Evolutionary conservation across 768 basidiomycete genomes (phyloP), one percentile per base, ranked within the genome.

Genomic region (Cyathus striatus): DNA sequence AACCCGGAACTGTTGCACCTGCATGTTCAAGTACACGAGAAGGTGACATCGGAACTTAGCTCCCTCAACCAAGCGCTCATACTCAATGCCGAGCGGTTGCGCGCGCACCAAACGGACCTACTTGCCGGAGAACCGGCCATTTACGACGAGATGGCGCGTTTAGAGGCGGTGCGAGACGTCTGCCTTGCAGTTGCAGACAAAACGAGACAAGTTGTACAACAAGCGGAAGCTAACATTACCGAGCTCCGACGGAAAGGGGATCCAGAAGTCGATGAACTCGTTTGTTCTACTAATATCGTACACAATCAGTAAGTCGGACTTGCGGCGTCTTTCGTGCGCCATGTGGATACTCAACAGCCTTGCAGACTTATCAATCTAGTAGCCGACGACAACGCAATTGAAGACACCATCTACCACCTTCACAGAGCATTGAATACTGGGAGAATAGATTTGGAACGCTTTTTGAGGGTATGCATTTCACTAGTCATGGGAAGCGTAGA

Each of bases 371-470:
- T 97, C 52, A 90, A 97, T 58, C 75, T 98, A 22, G 86, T 97
- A n/a, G 94, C 96, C n/a, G 96, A 99, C 62, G 96, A 98, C 63
- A 93, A 92, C 55, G 92, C 95, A 1, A 93, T 98, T 58, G 95
- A 97, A 65, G 96, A 98, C 61, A 95, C 95, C 36, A 87, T 96
- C 46, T 99, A 97, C 66, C 93, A 98, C 61, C 77, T 99, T 37
- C 91, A 94, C 50, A 78, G 93, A 48, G 95, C 93, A 0, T 71
- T 99, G 49, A 96, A 96, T 58, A 71, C 84, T 41, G 90, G 90
- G 1, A 80, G 91, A 45, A 85, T 97, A 48, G 95, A 98, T 68
- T 76, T 98, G 43, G 95, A 99, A 58, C 78, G 88, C 32, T 98
- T 97, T 71, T 69, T 97, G 44, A 83, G 91, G 68, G 93, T 90